phyloP scores from a whole-genome alignment of 345 rosid species.

The Passiflora organensis region DNA sequence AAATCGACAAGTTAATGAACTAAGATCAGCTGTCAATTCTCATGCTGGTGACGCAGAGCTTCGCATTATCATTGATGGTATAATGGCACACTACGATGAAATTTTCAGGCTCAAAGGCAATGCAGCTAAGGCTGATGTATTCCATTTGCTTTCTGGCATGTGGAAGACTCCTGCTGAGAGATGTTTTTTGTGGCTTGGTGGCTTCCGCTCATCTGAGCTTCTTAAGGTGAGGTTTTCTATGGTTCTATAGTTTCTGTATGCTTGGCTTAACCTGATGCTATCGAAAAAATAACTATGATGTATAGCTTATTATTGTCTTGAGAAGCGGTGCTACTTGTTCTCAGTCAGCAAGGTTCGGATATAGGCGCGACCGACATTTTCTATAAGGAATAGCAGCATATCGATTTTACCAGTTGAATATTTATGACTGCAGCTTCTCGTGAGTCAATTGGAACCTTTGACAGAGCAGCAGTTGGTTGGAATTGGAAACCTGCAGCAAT shows the following conservation, averaged over 20 bases:
- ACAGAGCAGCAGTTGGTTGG: conserved; percentile 86
- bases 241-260: background rate
- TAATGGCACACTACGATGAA: conserved; percentile 90
- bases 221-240: conserved; percentile 57
- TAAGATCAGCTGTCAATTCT: conserved; percentile 85
- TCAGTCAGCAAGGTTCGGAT: no score
- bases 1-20: conserved; percentile 74
- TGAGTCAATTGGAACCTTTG: conserved; percentile 87
- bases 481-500: conserved; percentile 79
- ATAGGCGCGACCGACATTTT: no score
- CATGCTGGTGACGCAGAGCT: conserved; percentile 97
- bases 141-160: conserved; percentile 96
- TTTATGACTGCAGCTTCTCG: conserved; percentile 60
- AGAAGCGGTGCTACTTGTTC: no score
- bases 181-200: conserved; percentile 99
- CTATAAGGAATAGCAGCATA: no score
- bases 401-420: no score
- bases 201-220: conserved; percentile 96
- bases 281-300: no score
- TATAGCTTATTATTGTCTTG: no score
- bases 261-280: background rate
- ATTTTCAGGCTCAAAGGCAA: conserved; percentile 88
- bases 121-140: conserved; percentile 94
- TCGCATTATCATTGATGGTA: conserved; percentile 71
- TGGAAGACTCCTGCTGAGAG: conserved; percentile 99